Conservation (phyloP, 495 filamentous ascomycete genomes). For the Neurospora pannonica region DNA sequence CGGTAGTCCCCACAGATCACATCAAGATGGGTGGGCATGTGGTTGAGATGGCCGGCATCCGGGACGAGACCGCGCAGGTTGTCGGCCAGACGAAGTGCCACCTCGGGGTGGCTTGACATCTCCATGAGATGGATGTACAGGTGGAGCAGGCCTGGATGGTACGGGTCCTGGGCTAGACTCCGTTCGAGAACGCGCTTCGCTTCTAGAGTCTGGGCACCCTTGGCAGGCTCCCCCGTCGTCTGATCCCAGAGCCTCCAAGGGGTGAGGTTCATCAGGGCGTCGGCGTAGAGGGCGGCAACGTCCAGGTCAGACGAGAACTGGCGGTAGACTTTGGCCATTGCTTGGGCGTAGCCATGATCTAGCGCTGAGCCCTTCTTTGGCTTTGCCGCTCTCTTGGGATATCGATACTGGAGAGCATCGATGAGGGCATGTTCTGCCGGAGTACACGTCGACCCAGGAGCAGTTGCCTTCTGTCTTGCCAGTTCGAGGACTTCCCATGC, state of each 20-base stretch:
- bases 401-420: constrained; percentile 45
- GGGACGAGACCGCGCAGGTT: constrained; percentile 53
- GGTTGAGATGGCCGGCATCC: constrained; percentile 59
- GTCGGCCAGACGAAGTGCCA: constrained; percentile 46
- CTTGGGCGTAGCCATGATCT: constrained; percentile 49
- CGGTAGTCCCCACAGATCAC: constrained; percentile 59
- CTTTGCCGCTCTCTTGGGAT: constrained; percentile 33
- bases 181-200: constrained; percentile 45
- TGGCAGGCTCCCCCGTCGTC: constrained; percentile 43
- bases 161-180: constrained; percentile 34
- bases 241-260: constrained; percentile 62
- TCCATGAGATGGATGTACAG: constrained; percentile 69
- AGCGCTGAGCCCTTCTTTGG: constrained; percentile 38
- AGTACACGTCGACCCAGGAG: constrained; percentile 7
- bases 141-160: constrained; percentile 59
- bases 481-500: constrained; percentile 34
- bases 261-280: constrained; percentile 59
- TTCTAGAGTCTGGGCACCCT: constrained; percentile 47
- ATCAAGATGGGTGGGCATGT: constrained; percentile 65
- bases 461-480: constrained; percentile 28
- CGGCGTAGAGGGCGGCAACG: constrained; percentile 51
- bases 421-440: constrained; percentile 49
- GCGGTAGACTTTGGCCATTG: constrained; percentile 49
- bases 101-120: constrained; percentile 55
- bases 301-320: constrained; percentile 49